phyloP scores from a whole-genome alignment of 108 stramenopile genomes.

The Cylindrotheca fusiformis region DNA sequence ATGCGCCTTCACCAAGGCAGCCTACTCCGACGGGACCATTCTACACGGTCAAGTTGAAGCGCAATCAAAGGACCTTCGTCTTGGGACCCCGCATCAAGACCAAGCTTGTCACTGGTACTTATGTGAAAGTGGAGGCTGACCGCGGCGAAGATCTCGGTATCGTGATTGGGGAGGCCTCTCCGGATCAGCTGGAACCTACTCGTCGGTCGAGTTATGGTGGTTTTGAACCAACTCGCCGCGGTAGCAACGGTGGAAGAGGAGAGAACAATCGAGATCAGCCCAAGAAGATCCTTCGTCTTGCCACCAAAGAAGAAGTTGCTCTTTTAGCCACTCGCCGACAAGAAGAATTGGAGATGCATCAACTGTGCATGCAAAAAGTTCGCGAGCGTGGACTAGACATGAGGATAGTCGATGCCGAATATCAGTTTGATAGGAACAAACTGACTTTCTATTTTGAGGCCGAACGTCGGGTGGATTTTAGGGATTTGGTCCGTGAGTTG shows the following conservation, averaged over 20 bases:
- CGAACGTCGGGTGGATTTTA: conserved; percentile 93
- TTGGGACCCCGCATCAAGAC: conserved; percentile 62
- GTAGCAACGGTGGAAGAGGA: conserved; percentile 33
- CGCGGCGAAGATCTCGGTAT: conserved; percentile 97
- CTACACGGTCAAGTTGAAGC: conserved; percentile 93
- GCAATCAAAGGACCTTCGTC: conserved; percentile 83
- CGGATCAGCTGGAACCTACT: conserved; percentile 22
- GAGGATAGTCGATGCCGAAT: conserved; percentile 95
- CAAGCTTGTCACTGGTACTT: conserved; percentile 83
- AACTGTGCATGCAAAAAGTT: conserved; percentile 89
- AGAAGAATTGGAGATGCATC: conserved; percentile 90
- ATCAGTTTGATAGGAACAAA: conserved; percentile 97
- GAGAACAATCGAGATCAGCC: conserved; percentile 23
- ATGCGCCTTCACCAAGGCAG: background rate
- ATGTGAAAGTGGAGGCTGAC: conserved; percentile 97
- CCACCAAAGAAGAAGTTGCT: conserved; percentile 87
- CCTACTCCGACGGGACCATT: conserved; percentile 28
- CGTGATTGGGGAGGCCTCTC: conserved; percentile 70
- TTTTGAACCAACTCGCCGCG: conserved; percentile 9
- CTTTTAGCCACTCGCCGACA: conserved; percentile 75
- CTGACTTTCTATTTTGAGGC: conserved; percentile 97
- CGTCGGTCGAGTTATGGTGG: conserved; percentile 23
- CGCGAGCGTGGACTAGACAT: conserved; percentile 86
- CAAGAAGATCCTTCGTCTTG: conserved; percentile 81
- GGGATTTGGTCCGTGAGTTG: conserved; percentile 94